Conservation (phyloP, 257 asterid genomes). For the Solanum corneliomulleri region DNA sequence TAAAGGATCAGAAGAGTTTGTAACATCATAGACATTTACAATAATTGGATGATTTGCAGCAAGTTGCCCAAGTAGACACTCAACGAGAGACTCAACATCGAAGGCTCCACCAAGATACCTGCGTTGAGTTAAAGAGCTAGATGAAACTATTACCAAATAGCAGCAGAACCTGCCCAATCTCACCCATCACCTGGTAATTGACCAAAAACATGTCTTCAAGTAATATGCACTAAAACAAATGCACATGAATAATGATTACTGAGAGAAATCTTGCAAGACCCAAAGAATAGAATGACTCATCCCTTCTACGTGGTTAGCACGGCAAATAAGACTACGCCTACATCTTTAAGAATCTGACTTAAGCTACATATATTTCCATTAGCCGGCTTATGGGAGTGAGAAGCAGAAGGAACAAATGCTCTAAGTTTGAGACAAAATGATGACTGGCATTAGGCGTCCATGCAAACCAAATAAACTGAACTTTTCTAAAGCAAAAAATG, state of each 20-base stretch:
- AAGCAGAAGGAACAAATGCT: not conserved
- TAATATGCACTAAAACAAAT: not conserved
- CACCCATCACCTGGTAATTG: not conserved
- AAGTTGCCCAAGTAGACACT: constrained; percentile 83
- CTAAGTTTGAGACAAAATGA: not conserved
- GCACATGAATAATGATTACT: not conserved
- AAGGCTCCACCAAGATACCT: constrained; percentile 97
- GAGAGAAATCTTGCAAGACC: not conserved
- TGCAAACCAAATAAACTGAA: not conserved
- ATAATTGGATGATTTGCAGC: constrained; percentile 70
- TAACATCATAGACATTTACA: constrained; percentile 72
- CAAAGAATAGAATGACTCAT: not conserved
- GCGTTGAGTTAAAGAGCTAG: not conserved
- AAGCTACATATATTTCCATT: not conserved
- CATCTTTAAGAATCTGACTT: not conserved
- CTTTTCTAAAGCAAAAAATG: not conserved
- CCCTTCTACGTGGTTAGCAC: not conserved
- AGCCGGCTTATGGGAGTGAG: not conserved
- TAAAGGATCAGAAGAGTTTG: constrained; percentile 69
- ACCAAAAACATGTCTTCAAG: not conserved
- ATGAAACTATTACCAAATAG: not conserved
- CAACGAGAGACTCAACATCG: constrained; percentile 86
- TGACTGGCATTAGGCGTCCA: not conserved
- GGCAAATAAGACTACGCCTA: not conserved
- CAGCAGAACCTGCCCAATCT: not conserved